Percentiles rank a stretch among this genome's conserved stretches.
phyloP scores from a whole-genome alignment of 495 filamentous ascomycete species.

The Hyaloscypha bicolor region DNA sequence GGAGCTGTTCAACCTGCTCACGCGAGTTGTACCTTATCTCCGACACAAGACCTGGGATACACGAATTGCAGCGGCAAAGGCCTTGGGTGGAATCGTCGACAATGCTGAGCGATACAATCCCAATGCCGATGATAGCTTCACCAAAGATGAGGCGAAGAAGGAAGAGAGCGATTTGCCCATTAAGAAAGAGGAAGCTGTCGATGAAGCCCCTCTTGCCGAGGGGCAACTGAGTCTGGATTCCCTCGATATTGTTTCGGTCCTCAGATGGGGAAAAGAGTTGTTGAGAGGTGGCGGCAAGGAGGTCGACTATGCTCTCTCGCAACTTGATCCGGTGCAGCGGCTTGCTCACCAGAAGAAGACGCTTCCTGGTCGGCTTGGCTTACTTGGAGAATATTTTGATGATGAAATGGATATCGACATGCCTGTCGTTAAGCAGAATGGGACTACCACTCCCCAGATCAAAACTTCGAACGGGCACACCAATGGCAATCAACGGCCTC shows the following conservation, averaged over 20 bases:
- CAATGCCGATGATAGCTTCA: slow-evolving; percentile 63
- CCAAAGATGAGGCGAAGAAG: slow-evolving; percentile 52
- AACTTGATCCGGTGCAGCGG: slow-evolving; percentile 76
- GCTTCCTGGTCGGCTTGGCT: slow-evolving; percentile 77
- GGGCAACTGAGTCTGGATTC: slow-evolving; percentile 64
- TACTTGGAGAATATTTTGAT: slow-evolving; percentile 70
- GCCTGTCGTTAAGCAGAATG: slow-evolving; percentile 37
- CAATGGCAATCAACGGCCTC: not conserved
- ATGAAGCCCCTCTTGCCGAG: slow-evolving; percentile 24
- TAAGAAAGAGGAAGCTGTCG: slow-evolving; percentile 51
- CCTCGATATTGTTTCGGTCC: slow-evolving; percentile 76
- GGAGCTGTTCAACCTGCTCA: slow-evolving; percentile 95
- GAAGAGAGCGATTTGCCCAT: slow-evolving; percentile 48
- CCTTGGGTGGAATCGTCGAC: slow-evolving; percentile 87
- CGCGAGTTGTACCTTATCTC: slow-evolving; percentile 91
- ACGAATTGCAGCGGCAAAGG: slow-evolving; percentile 84
- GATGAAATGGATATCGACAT: slow-evolving; percentile 67
- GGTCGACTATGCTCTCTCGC: slow-evolving; percentile 77
- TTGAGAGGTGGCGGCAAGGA: slow-evolving; percentile 83
- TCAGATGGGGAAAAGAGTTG: slow-evolving; percentile 79
- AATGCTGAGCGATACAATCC: slow-evolving; percentile 89
- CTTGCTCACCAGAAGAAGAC: slow-evolving; percentile 88
- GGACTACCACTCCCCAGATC: slow-evolving; percentile 28
- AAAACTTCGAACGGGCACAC: slow-evolving; percentile 36
- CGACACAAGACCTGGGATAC: slow-evolving; percentile 96